Percentiles rank a stretch among this genome's conserved stretches.
phyloP scores from a whole-genome alignment of 495 filamentous ascomycete species.

The Neurospora sp. region DNA sequence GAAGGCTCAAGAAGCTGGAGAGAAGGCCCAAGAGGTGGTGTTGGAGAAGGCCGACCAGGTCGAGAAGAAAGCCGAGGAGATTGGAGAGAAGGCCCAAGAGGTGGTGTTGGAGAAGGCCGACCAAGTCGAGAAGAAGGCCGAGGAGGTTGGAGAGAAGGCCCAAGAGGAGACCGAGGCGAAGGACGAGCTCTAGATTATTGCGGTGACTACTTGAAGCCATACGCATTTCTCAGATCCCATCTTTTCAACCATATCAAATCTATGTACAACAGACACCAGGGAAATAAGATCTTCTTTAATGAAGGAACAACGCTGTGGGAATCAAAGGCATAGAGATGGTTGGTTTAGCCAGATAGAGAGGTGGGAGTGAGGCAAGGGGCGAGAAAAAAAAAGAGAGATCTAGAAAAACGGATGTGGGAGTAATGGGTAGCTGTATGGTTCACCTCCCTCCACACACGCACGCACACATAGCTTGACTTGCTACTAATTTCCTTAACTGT shows the following conservation, averaged over 20 bases:
- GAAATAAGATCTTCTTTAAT: background rate
- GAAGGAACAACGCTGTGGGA: background rate
- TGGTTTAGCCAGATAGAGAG: background rate
- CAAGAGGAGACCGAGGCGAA: background rate
- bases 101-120: background rate
- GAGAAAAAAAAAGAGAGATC: background rate
- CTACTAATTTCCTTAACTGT: background rate
- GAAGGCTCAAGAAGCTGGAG: background rate
- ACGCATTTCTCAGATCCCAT: background rate
- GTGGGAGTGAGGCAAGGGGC: background rate
- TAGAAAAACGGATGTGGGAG: background rate
- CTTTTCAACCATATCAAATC: background rate
- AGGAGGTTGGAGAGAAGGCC: background rate
- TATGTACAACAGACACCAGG: background rate
- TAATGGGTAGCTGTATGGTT: background rate
- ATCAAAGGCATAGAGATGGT: background rate
- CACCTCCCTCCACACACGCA: background rate
- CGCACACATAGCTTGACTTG: background rate
- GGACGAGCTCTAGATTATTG: background rate
- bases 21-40: background rate
- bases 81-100: background rate
- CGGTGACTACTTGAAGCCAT: background rate
- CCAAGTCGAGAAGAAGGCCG: background rate
- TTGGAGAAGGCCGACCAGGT: background rate
- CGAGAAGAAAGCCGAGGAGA: background rate